Base-by-base conservation (phyloP, 148 eudicot genomes). In the Persicaria tinctoria region DNA sequence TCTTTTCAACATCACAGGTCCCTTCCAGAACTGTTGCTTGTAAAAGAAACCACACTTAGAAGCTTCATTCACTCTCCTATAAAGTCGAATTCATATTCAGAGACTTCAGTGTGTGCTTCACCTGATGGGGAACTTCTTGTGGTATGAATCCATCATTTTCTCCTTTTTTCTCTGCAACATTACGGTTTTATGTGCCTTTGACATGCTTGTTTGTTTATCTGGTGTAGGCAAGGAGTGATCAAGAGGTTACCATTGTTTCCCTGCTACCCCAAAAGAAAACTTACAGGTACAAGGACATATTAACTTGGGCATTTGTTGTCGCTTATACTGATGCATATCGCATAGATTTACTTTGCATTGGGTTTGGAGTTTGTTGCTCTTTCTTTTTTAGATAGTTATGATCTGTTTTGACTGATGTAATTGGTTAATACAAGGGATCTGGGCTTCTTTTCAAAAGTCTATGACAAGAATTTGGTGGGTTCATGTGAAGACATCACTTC, bases 11-110 rank as follows among this genome's bases (percentile, higher is more conserved):
- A 76, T 56, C 76, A 46, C 82, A 94, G 99, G 86, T 89, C 99
- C 73, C 81, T 95, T 38, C 99, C 99, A 50, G 97, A 92, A 49
- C 74, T 95, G 74, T 90, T 92, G 70, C 85, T 90, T 77, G 79
- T 95, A 74, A 89, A 85, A 82, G 92, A 90, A 87, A 84, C 87
- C 75, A 83, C 85, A 14, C 53, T 92, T 68, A 88, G 89, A 83
- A 86, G 94, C 81, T 85, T 92, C 75, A 70, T 75, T 55, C 70
- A 78, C 83, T 77, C 88, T 12, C 76, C 78, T 23, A 74, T 82
- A 56, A 92, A 87, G 80, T 78, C 84, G 68, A 87, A 81, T 51
- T 74, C 89, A 46, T 53, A 76, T 50, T 76, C 89, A 46, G 88
- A 86, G 45, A 77, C 57, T 78, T 70, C 78, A 77, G 79, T 90